A percentile compares a stretch with the other conserved stretches of the same genome.
These are phyloP conservation scores for Spathaspora arborariae DNA, from an alignment of 805 yeast genomes.

Conservation along the genomic window DNA sequence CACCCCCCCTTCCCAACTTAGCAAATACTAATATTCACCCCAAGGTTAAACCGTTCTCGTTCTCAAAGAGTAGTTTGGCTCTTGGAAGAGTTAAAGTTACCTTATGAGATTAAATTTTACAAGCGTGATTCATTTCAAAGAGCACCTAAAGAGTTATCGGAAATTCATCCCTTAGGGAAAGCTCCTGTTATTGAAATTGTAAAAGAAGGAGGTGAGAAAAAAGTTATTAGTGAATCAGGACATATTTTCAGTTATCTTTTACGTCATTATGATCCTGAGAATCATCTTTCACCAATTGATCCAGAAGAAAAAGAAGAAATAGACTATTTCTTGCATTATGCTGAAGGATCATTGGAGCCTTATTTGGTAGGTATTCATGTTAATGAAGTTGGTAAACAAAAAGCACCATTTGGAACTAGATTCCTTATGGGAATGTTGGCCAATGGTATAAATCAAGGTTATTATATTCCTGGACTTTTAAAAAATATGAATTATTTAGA, in stretches of 20 bases:
- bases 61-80: slow-evolving; percentile 37
- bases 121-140: slow-evolving; percentile 19
- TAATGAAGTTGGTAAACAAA: slow-evolving; percentile 18
- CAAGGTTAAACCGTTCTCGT: slow-evolving; percentile 23
- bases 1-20: background rate
- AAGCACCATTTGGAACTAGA: slow-evolving; percentile 25
- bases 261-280: slow-evolving; percentile 42
- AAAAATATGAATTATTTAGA: slow-evolving; percentile 29
- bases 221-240: slow-evolving; percentile 55
- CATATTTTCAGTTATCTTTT: slow-evolving; percentile 52
- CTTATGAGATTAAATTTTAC: slow-evolving; percentile 31
- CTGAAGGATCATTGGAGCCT: slow-evolving; percentile 63
- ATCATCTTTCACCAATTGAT: slow-evolving; percentile 33
- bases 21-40: background rate
- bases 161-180: slow-evolving; percentile 36
- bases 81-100: slow-evolving; percentile 30
- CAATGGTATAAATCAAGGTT: slow-evolving; percentile 19
- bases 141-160: slow-evolving; percentile 30
- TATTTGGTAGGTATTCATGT: slow-evolving; percentile 34
- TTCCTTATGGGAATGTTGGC: slow-evolving; percentile 20
- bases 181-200: slow-evolving; percentile 31
- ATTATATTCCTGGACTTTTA: slow-evolving; percentile 21
- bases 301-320: slow-evolving; percentile 40
- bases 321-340: slow-evolving; percentile 50
- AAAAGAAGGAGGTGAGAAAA: slow-evolving; percentile 15